Conservation (phyloP, 1,139 yeast genomes). For the Pneumocystis murina region DNA sequence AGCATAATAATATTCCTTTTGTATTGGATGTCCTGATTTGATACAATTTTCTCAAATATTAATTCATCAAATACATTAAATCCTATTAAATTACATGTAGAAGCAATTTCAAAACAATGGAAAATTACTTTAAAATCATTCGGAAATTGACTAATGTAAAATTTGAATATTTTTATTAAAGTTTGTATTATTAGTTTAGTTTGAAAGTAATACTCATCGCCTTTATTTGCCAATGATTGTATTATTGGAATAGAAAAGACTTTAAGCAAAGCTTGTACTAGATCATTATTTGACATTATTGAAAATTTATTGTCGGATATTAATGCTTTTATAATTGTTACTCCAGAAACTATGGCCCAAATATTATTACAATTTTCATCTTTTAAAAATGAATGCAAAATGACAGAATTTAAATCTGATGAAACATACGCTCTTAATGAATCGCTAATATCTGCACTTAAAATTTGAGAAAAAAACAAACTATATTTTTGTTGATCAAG, state of each 20-base stretch:
- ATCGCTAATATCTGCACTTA: slow-evolving; percentile 10
- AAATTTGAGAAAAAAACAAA: slow-evolving; percentile 30
- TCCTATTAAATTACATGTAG: not conserved
- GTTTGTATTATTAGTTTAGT: not conserved
- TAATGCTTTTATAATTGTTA: not conserved
- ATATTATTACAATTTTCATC: not conserved
- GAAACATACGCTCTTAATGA: slow-evolving; percentile 6
- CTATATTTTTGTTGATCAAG: slow-evolving; percentile 59
- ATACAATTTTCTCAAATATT: not conserved
- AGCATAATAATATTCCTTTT: slow-evolving; percentile 13
- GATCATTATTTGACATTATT: not conserved
- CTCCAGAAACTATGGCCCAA: not conserved
- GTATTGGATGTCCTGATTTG: not conserved
- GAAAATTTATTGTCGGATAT: not conserved
- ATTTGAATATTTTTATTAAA: not conserved
- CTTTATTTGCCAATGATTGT: not conserved
- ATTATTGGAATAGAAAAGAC: not conserved
- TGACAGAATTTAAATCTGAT: not conserved
- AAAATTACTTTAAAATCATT: not conserved
- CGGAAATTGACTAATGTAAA: not conserved
- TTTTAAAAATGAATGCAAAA: not conserved
- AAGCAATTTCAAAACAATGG: not conserved
- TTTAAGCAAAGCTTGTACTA: not conserved
- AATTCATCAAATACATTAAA: not conserved
- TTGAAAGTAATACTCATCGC: not conserved